These are phyloP conservation scores for Zygosaccharomyces gambellarensis DNA, from an alignment of 805 yeast species.

Conservation along the genomic window DNA sequence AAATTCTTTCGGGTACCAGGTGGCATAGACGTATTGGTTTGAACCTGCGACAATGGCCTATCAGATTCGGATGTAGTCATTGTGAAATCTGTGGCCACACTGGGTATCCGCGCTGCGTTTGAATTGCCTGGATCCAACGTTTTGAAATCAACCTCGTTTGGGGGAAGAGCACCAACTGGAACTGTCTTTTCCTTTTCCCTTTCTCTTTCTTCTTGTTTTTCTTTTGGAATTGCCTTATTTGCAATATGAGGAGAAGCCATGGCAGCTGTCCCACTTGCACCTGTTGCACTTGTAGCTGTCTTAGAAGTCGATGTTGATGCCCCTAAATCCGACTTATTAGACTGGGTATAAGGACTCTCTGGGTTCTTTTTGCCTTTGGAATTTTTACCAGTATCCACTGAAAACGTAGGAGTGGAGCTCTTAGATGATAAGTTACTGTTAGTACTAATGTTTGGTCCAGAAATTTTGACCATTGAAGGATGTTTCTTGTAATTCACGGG, in stretches of 20 bases:
- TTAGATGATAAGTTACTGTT: slow-evolving; percentile 15
- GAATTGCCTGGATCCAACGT: slow-evolving; percentile 31
- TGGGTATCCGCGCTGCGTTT: slow-evolving; percentile 20
- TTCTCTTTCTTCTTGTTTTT: slow-evolving; percentile 2
- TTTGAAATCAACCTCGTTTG: slow-evolving; percentile 7
- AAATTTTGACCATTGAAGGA: slow-evolving; percentile 48
- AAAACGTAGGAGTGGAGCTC: slow-evolving; percentile 25
- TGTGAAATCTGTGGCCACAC: slow-evolving; percentile 25
- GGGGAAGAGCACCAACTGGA: neutral
- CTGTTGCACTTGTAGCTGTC: neutral
- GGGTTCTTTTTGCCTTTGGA: slow-evolving; percentile 33
- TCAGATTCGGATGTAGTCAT: slow-evolving; percentile 24
- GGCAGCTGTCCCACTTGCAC: slow-evolving; percentile 7
- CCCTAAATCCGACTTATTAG: slow-evolving; percentile 11
- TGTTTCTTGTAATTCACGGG: slow-evolving; percentile 72
- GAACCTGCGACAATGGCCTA: slow-evolving; percentile 33
- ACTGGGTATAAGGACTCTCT: slow-evolving; percentile 31
- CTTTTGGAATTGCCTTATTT: neutral
- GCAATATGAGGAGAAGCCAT: slow-evolving; percentile 9
- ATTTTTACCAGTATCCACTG: slow-evolving; percentile 30
- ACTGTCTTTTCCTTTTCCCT: neutral
- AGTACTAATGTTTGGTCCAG: slow-evolving; percentile 23
- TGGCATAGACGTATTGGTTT: slow-evolving; percentile 32
- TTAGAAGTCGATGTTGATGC: slow-evolving; percentile 10
- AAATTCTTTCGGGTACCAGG: slow-evolving; percentile 37